Percentiles rank a stretch among this genome's conserved stretches.
These are phyloP conservation scores for Cladosporium sp. DNA, from an alignment of 2,329 filamentous ascomycete species.

Conservation along the genomic window DNA sequence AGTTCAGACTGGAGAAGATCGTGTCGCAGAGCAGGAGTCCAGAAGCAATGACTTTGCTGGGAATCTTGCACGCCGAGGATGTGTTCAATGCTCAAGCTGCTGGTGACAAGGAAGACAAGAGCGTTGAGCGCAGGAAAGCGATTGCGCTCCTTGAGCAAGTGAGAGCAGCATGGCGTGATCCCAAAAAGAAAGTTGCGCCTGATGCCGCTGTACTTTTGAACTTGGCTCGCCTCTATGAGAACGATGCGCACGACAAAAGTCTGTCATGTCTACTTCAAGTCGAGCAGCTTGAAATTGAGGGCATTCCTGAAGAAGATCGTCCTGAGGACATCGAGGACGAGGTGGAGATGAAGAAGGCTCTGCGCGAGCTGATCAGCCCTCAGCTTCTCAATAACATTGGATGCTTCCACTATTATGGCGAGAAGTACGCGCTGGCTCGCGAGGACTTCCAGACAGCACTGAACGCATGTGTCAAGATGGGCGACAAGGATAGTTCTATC, in stretches of 20 bases:
- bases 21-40: slow-evolving; percentile 76
- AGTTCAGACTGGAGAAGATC: slow-evolving; percentile 90
- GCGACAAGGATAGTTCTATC: slow-evolving; percentile 63
- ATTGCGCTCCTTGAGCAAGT: slow-evolving; percentile 80
- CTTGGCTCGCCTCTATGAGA: slow-evolving; percentile 85
- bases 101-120: slow-evolving; percentile 80
- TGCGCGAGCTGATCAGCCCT: slow-evolving; percentile 78
- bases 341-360: slow-evolving; percentile 38
- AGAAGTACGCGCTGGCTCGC: slow-evolving; percentile 74
- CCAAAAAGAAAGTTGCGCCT: slow-evolving; percentile 74
- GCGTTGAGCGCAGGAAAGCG: slow-evolving; percentile 78
- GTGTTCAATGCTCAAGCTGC: slow-evolving; percentile 74
- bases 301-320: slow-evolving; percentile 66
- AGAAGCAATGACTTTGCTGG: slow-evolving; percentile 88
- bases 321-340: slow-evolving; percentile 44
- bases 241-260: slow-evolving; percentile 80
- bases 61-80: slow-evolving; percentile 90
- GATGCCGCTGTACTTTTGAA: slow-evolving; percentile 89
- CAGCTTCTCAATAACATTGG: slow-evolving; percentile 96
- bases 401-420: slow-evolving; percentile 87
- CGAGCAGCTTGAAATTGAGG: slow-evolving; percentile 81
- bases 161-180: slow-evolving; percentile 84
- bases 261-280: slow-evolving; percentile 88
- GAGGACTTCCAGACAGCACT: slow-evolving; percentile 91
- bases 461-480: slow-evolving; percentile 77